Conservation (phyloP, 192 early-diverging fungal genomes). For the Linnemannia schmuckeri region DNA sequence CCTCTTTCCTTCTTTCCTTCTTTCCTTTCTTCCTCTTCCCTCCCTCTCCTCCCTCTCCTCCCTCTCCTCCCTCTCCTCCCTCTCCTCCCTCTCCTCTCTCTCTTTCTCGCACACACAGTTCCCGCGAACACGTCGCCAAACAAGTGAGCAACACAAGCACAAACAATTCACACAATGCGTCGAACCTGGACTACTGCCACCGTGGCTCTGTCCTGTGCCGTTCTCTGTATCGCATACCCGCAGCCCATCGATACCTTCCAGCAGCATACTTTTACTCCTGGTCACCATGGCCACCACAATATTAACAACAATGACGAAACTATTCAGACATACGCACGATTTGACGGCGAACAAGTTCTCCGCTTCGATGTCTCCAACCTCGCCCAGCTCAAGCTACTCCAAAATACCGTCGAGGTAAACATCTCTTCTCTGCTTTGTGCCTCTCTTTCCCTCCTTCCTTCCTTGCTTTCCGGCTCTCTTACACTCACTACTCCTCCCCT, state of each 20-base stretch:
- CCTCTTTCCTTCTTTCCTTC: background rate
- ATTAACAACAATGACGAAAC: background rate
- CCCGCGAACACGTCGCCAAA: background rate
- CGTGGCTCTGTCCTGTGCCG: constrained; percentile 24
- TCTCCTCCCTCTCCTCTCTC: no score
- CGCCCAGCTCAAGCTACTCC: constrained; percentile 27
- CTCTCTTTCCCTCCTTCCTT: background rate
- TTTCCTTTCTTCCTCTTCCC: background rate
- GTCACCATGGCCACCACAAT: background rate
- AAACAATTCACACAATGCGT: constrained; percentile 4
- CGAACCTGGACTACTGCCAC: constrained; percentile 18
- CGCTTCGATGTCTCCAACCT: constrained; percentile 36
- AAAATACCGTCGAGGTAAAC: constrained; percentile 32
- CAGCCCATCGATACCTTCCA: constrained; percentile 4
- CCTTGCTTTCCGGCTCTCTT: background rate
- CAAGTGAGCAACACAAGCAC: background rate
- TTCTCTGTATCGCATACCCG: constrained; percentile 24
- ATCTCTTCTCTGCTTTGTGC: background rate
- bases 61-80: no score
- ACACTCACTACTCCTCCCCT: background rate
- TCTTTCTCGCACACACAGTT: no score
- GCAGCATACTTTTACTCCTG: constrained; percentile 9
- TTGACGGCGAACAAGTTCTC: constrained; percentile 38
- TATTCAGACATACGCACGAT: constrained; percentile 24
- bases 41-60: background rate